Percentiles rank a stretch among this genome's conserved stretches.
Conservation (phyloP, 148 eudicot genomes). For the Cornus florida region DNA sequence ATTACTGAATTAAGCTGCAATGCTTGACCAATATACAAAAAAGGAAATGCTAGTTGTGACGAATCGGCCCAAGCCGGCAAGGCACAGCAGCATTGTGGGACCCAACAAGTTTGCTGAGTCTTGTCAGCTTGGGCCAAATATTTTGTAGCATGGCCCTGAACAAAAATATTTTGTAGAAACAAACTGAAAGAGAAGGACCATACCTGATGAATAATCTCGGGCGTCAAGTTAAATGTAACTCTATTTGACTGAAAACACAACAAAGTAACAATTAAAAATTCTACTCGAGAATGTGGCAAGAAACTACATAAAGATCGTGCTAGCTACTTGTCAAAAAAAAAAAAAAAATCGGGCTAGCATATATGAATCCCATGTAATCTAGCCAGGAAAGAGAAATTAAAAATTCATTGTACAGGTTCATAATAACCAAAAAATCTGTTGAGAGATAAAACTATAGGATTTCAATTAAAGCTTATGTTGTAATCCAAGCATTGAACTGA, state of each 20-base stretch:
- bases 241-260: constrained; percentile 71
- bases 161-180: not conserved
- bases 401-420: not conserved
- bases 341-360: too few species aligned
- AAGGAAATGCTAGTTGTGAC: too few species aligned
- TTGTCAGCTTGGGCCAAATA: too few species aligned
- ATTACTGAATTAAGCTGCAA: not conserved
- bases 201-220: constrained; percentile 98
- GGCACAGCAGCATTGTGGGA: too few species aligned
- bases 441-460: not conserved
- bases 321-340: too few species aligned
- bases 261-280: not conserved
- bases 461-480: not conserved
- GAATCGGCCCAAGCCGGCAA: too few species aligned
- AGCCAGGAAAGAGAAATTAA: not conserved
- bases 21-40: not conserved
- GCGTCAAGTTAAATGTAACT: constrained; percentile 89
- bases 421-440: not conserved
- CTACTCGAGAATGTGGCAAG: not conserved
- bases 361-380: not conserved
- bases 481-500: not conserved
- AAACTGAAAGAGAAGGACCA: not conserved
- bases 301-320: not conserved
- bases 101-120: too few species aligned
- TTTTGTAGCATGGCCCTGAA: too few species aligned